Conservation (phyloP, 83 land plant species). For the Diphasiastrum complanatum region DNA sequence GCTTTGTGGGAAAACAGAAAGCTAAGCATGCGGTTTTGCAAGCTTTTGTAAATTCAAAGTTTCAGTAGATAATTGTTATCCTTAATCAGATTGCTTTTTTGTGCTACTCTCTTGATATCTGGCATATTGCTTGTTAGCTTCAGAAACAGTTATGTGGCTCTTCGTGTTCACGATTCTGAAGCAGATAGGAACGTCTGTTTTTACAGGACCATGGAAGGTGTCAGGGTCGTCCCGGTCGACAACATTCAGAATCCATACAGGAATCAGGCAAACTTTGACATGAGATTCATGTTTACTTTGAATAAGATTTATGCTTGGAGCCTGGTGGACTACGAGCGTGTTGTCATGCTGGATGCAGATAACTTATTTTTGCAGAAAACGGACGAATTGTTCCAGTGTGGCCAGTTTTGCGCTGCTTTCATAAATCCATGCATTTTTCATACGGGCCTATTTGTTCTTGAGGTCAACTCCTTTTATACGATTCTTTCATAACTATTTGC, state of each 20-base stretch:
- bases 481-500: neutral
- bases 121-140: too few relatives aligned
- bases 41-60: too few relatives aligned
- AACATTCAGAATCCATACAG: constrained; percentile 73
- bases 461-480: constrained; percentile 34
- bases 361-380: constrained; percentile 74
- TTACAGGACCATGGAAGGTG: constrained; percentile 66
- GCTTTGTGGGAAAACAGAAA: too few relatives aligned
- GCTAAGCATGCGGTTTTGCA: too few relatives aligned
- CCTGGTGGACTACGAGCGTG: constrained; percentile 65
- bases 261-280: constrained; percentile 40
- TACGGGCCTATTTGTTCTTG: constrained; percentile 87
- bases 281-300: constrained; percentile 60
- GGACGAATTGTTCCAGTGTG: constrained; percentile 86
- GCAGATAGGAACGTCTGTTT: too few relatives aligned
- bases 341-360: constrained; percentile 83
- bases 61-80: too few relatives aligned
- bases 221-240: constrained; percentile 56
- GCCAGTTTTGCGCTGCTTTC: constrained; percentile 88
- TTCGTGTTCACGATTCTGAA: too few relatives aligned
- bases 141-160: too few relatives aligned
- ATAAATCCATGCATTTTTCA: constrained; percentile 87
- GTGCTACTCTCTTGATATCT: too few relatives aligned
- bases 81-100: too few relatives aligned
- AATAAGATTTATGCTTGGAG: constrained; percentile 91